These are phyloP conservation scores for Rhinocladiella mackenziei DNA, from an alignment of 2,329 filamentous ascomycete genomes.

Conservation along the genomic window DNA sequence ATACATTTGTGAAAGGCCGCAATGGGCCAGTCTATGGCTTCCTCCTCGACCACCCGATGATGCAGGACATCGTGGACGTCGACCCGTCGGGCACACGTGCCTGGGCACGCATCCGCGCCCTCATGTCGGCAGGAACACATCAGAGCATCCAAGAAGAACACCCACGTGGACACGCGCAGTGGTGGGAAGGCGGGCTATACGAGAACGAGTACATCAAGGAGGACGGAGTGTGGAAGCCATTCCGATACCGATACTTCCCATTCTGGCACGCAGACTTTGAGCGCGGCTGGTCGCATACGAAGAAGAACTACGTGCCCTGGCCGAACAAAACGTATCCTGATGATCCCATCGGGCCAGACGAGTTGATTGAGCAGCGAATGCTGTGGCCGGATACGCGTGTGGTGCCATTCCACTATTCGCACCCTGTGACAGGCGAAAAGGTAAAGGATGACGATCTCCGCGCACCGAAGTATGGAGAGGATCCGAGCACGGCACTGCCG, in stretches of 20 bases:
- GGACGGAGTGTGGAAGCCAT: constrained; percentile 52
- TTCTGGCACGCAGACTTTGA: constrained; percentile 56
- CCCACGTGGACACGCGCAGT: constrained; percentile 52
- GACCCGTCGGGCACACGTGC: constrained; percentile 46
- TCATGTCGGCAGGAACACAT: constrained; percentile 56
- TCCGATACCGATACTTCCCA: constrained; percentile 53
- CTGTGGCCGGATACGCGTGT: constrained; percentile 56
- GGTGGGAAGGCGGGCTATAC: constrained; percentile 58
- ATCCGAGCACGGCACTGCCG: constrained; percentile 19
- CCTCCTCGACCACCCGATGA: constrained; percentile 55
- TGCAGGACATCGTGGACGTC: constrained; percentile 55
- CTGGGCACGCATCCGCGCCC: constrained; percentile 50
- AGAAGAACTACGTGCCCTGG: constrained; percentile 53
- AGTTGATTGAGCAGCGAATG: constrained; percentile 52
- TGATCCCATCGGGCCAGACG: constrained; percentile 50
- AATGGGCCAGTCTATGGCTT: constrained; percentile 56
- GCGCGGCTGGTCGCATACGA: constrained; percentile 52
- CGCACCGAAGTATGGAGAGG: constrained; percentile 19
- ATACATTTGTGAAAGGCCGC: constrained; percentile 50
- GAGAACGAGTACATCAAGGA: constrained; percentile 59
- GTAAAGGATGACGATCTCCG: constrained; percentile 19
- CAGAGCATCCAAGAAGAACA: constrained; percentile 49
- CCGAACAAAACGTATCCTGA: constrained; percentile 48
- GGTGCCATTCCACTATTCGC: constrained; percentile 22
- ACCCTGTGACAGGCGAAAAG: constrained; percentile 20